Evolutionary conservation across 2,329 filamentous ascomycete species (phyloP).

Genomic region (Diaporthe citriasiana): DNA sequence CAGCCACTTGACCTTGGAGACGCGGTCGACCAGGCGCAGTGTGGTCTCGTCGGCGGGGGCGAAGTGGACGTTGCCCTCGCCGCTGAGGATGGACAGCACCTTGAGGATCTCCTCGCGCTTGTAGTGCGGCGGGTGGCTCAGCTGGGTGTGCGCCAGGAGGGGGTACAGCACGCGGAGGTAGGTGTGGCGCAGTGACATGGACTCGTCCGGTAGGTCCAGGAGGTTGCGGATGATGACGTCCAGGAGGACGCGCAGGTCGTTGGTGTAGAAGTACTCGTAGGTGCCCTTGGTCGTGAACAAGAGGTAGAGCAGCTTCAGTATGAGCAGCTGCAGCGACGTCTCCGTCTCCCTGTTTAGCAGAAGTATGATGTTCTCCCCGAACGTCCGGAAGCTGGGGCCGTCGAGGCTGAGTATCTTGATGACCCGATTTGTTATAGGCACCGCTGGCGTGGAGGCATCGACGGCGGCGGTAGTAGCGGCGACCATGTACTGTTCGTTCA

Average conservation of each 20-base stretch:
- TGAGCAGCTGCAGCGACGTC: slow-evolving; percentile 94
- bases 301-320: slow-evolving; percentile 94
- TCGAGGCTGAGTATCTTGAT: slow-evolving; percentile 90
- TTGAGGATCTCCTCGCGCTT: slow-evolving; percentile 88
- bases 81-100: slow-evolving; percentile 79
- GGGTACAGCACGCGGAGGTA: slow-evolving; percentile 95
- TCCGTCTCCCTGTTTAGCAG: slow-evolving; percentile 95
- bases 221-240: slow-evolving; percentile 97
- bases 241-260: slow-evolving; percentile 92
- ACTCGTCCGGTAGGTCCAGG: slow-evolving; percentile 93
- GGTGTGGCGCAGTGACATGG: slow-evolving; percentile 84
- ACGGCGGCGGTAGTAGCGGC: slow-evolving; percentile 68
- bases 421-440: slow-evolving; percentile 87
- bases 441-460: slow-evolving; percentile 56
- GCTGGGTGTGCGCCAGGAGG: slow-evolving; percentile 90
- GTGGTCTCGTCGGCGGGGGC: slow-evolving; percentile 86
- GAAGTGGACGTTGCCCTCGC: slow-evolving; percentile 79
- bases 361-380: slow-evolving; percentile 97
- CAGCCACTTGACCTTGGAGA: slow-evolving; percentile 80
- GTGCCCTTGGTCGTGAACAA: slow-evolving; percentile 93
- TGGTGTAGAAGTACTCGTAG: slow-evolving; percentile 98
- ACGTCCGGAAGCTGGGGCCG: slow-evolving; percentile 88
- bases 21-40: slow-evolving; percentile 81
- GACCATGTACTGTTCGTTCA: slow-evolving; percentile 99
- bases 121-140: slow-evolving; percentile 89